Evolutionary conservation across 2,329 filamentous ascomycete genomes (phyloP).

Genomic region (Cladophialophora exuberans): DNA sequence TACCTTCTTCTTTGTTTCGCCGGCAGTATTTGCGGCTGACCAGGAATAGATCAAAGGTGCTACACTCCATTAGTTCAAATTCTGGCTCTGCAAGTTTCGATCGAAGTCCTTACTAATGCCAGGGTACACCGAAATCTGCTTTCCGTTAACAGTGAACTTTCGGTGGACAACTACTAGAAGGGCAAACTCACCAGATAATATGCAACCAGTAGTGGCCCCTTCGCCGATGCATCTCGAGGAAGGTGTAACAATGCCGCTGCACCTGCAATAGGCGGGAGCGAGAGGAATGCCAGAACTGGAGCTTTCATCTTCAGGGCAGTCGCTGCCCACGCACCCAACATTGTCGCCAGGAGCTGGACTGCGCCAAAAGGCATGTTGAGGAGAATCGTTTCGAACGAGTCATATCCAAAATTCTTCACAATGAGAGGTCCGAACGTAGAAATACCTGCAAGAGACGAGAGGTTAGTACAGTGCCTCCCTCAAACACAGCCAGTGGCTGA

Average conservation of each 20-base stretch:
- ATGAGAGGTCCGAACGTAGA: conserved; percentile 32
- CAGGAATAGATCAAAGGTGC: conserved; percentile 71
- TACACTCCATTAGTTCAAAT: conserved; percentile 8
- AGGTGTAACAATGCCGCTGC: conserved; percentile 58
- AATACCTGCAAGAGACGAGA: too few species aligned
- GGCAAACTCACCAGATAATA: conserved; percentile 54
- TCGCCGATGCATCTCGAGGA: conserved; percentile 50
- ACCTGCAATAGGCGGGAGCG: conserved; percentile 61
- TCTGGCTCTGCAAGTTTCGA: background rate
- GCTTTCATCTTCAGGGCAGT: conserved; percentile 60
- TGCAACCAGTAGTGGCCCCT: conserved; percentile 57
- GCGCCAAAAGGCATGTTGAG: conserved; percentile 34
- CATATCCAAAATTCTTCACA: conserved; percentile 32
- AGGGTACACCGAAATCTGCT: conserved; percentile 60
- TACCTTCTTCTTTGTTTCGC: conserved; percentile 69
- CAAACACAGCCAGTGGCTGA: background rate
- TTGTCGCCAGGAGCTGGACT: conserved; percentile 63
- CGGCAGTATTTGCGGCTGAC: conserved; percentile 65
- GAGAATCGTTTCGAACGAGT: conserved; percentile 30
- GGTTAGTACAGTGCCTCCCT: conserved; percentile 23
- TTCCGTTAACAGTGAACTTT: background rate
- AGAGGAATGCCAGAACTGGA: conserved; percentile 57
- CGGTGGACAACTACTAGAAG: conserved; percentile 24
- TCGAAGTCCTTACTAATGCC: conserved; percentile 48
- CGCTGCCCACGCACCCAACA: conserved; percentile 61